Evolutionary conservation across 1,284 basidiomycete species (phyloP), one percentile per base, ranked within the genome.

Genomic region (Coniophora puteana): DNA sequence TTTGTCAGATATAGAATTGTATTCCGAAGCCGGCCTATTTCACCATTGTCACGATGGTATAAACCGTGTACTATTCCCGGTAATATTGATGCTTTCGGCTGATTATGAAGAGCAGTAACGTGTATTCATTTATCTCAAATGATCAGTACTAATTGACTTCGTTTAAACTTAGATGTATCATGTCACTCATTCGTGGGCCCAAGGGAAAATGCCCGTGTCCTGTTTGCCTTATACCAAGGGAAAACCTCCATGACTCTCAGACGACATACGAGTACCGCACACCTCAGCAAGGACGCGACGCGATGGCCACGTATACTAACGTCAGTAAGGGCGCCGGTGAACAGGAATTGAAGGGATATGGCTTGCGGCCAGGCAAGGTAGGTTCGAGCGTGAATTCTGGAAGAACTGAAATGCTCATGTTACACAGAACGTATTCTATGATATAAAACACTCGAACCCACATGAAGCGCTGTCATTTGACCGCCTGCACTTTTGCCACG

Each of bases 71-170:
- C 24, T 68, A 0, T 63, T 48, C 41, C 61, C 58, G 1, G 39
- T 57, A 17, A 42, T 65, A 8, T 41, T 59, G 7, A 60, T 64
- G 5, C 36, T 61, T 4, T 55, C 58, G 4, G 50, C 61, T 3
- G 63, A 66, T 37, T 65, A 59, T 41, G 59, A 65, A 21, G 43
- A 44, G 31, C 43, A 44, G 38, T 27, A 10, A n/a, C n/a, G 8
- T n/a, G n/a, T 20, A 23, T n/a, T 35, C 21, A 35, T 8, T 35
- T 20, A 35, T 35, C 8, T 23, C 21, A 20, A 5, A 35, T 8
- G 13, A 17, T 20, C 12, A 5, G 8, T 35, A 8, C 7, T 35
- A 13, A 20, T n/a, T n/a, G n/a, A n/a, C n/a, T n/a, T n/a, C 14
- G 7, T 8, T 20, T n/a, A n/a, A 21, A 8, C 26, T 17, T 31